Evolutionary conservation across 2,329 filamentous ascomycete genomes (phyloP).

Genomic region (Daldinia eschscholtzii): DNA sequence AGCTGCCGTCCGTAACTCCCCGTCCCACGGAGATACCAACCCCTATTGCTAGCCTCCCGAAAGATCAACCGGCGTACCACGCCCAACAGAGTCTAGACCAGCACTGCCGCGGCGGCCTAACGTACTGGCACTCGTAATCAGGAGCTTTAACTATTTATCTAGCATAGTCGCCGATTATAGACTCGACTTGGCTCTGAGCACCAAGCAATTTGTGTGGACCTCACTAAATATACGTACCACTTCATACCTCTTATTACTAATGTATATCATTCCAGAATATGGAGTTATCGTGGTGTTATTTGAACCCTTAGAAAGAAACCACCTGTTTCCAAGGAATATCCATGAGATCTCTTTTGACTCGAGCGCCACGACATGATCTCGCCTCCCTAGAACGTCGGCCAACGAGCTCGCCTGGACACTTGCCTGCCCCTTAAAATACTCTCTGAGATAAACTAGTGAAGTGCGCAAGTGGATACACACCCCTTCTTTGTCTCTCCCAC

Average conservation of each 20-base stretch:
- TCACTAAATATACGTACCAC: not conserved
- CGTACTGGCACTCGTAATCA: not conserved
- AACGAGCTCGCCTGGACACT: no score
- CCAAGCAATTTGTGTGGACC: not conserved
- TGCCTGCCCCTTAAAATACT: no score
- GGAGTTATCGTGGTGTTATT: not conserved
- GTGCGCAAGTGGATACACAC: not conserved
- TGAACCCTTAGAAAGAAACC: not conserved
- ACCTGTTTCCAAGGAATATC: not conserved
- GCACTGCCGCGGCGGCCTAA: not conserved
- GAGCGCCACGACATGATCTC: no score
- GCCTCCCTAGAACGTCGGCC: no score
- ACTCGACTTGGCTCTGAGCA: not conserved
- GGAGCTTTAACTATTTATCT: not conserved
- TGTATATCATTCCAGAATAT: not conserved
- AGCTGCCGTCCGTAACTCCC: constrained; percentile 17
- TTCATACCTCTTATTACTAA: not conserved
- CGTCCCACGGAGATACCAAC: constrained; percentile 16
- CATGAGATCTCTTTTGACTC: not conserved
- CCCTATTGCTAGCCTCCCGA: constrained; percentile 7
- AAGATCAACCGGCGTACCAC: constrained; percentile 5
- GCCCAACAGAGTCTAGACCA: constrained; percentile 20
- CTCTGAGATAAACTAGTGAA: not conserved
- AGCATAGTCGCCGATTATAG: constrained; percentile 12
- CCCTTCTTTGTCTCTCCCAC: not conserved